Evolutionary conservation across 768 basidiomycete species (phyloP), one percentile per base, ranked within the genome.

Genomic region (Nevesoporus exiguus): DNA sequence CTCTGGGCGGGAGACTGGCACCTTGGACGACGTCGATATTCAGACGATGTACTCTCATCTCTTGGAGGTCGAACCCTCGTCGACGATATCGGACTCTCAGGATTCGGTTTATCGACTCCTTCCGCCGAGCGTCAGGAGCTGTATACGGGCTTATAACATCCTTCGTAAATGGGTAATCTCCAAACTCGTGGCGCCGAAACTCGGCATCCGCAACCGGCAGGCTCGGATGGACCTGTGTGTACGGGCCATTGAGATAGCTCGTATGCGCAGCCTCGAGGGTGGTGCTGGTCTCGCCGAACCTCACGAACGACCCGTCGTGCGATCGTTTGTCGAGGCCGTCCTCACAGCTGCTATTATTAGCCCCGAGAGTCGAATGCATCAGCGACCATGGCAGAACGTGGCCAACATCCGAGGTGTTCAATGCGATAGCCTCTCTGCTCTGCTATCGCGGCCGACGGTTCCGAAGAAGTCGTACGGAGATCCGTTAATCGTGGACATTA

Each of bases 321-420:
- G 89, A 13, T 92, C 91, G 0, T 93, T 92, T 61, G 88, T 88
- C 21, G 91, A 93, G 67, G 80, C 87, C 0, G 81, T 88, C 27
- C 68, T 89, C 10, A 82, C 82, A 0, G 85, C 89, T n/a, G 89
- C 90, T 3, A 70, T 92, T 17, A 67, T 90, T 29, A 90, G 89
- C 57, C 77, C 85, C 13, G 90, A 92, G 71, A 89, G 88, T 63
- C 80, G 91, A n/a, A 71, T 83, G 57, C 88, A 89, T 65, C 76
- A 78, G 29, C 79, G 87, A n/a, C 82, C 88, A 4, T 93, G 91
- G 91, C 82, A 84, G 55, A 80, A 80, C 52, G 77, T 93, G 42
- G 88, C 88, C 5, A 65, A 71, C n/a, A 72, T 68, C 45, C 84
- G 90, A 31, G 83, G 84, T 0, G 77, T 77, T 15, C 71, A 77